Percentiles rank a stretch among this genome's conserved stretches.
Evolutionary conservation across 768 basidiomycete genomes (phyloP).

Genomic region (Hericium coralloides): DNA sequence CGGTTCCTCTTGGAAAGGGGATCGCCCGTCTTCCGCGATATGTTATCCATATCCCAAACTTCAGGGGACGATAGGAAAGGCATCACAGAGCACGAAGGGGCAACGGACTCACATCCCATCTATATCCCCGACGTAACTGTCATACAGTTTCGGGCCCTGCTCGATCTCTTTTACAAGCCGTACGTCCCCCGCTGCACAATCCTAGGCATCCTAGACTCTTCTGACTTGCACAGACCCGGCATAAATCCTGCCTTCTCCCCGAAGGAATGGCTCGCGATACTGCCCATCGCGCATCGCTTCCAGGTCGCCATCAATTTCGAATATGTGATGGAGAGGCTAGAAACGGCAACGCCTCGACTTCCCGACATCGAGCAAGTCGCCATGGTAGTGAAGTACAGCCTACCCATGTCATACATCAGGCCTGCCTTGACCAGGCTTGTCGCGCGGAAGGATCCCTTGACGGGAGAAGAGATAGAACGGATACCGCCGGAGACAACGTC

Average conservation of each 20-base stretch:
- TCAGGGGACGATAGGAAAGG: background rate
- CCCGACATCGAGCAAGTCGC: background rate
- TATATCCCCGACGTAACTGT: conserved; percentile 4
- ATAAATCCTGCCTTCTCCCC: background rate
- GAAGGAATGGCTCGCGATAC: background rate
- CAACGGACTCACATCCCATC: conserved; percentile 6
- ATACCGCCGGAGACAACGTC: too few species aligned
- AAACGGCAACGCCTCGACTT: background rate
- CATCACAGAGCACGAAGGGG: conserved; percentile 1
- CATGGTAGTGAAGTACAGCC: background rate
- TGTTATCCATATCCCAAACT: background rate
- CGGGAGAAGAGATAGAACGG: too few species aligned
- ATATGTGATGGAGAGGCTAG: background rate
- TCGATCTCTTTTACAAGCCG: conserved; percentile 7
- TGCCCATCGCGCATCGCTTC: background rate
- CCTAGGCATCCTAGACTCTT: too few species aligned
- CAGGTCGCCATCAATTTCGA: background rate
- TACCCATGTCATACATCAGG: background rate
- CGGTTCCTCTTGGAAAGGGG: conserved; percentile 11
- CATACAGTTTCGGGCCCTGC: conserved; percentile 8
- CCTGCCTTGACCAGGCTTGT: background rate
- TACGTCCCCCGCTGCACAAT: background rate
- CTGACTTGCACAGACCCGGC: background rate
- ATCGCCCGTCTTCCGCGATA: conserved; percentile 3
- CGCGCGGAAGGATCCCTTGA: too few species aligned